Percentiles rank a stretch among this genome's conserved stretches.
Conservation (phyloP, 495 filamentous ascomycete genomes). For the Baudoinia panamericana region DNA sequence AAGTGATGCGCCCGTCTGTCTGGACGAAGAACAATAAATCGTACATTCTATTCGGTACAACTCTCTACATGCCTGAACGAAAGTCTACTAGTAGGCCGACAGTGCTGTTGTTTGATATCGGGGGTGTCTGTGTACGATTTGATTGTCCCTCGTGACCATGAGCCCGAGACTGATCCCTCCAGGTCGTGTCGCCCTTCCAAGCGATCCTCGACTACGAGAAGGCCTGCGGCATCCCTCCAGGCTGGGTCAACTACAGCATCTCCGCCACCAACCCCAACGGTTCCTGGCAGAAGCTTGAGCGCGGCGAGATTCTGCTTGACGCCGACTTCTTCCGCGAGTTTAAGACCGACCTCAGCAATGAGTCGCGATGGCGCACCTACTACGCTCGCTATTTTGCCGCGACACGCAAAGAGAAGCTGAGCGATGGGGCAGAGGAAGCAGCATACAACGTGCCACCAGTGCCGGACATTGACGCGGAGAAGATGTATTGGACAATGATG, state of each 20-base stretch:
- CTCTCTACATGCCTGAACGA: slow-evolving; percentile 13
- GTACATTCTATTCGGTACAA: slow-evolving; percentile 14
- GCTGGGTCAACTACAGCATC: slow-evolving; percentile 87
- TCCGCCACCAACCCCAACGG: slow-evolving; percentile 63
- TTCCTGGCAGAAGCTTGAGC: slow-evolving; percentile 61
- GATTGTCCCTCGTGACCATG: neutral
- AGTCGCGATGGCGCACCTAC: slow-evolving; percentile 52
- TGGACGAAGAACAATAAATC: slow-evolving; percentile 16
- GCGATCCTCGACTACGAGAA: slow-evolving; percentile 82
- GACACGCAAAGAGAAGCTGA: slow-evolving; percentile 25
- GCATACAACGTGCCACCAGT: slow-evolving; percentile 40
- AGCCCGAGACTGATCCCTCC: slow-evolving; percentile 14
- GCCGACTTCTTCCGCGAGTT: slow-evolving; percentile 64
- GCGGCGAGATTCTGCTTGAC: slow-evolving; percentile 37
- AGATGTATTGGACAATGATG: slow-evolving; percentile 93
- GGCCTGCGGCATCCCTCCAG: slow-evolving; percentile 56
- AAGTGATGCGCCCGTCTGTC: neutral
- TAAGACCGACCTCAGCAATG: slow-evolving; percentile 54
- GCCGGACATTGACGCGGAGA: slow-evolving; percentile 64
- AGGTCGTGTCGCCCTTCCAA: slow-evolving; percentile 88
- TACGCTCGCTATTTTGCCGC: slow-evolving; percentile 27
- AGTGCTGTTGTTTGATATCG: slow-evolving; percentile 88
- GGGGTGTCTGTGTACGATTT: slow-evolving; percentile 89
- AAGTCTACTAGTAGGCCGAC: slow-evolving; percentile 40
- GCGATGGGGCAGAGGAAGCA: slow-evolving; percentile 25